Conservation (phyloP, 2,329 filamentous ascomycete species). For the Fusarium vanettenii region DNA sequence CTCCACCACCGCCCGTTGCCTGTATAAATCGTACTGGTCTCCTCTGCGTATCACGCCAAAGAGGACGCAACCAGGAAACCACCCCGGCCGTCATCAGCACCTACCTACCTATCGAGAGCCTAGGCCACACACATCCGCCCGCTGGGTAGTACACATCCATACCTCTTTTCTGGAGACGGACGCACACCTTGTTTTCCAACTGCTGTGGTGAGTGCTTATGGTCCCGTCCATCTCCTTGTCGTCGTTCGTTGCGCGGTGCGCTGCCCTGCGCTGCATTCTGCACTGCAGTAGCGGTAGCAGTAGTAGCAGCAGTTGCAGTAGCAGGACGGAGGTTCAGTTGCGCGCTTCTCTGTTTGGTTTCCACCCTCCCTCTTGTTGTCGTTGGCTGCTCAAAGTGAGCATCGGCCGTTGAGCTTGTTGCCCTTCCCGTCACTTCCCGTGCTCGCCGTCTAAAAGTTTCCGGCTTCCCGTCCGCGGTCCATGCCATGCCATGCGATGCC, state of each 20-base stretch:
- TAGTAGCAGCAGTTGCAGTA: neutral
- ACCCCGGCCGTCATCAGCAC: conserved; percentile 26
- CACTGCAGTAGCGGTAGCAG: conserved; percentile 11
- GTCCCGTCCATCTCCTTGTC: conserved; percentile 13
- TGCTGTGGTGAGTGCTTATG: conserved; percentile 20
- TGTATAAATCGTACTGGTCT: conserved; percentile 2
- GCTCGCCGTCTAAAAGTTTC: conserved; percentile 36
- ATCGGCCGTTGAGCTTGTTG: conserved; percentile 35
- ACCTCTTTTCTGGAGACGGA: conserved; percentile 3
- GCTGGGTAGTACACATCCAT: conserved; percentile 10
- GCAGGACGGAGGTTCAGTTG: conserved; percentile 12
- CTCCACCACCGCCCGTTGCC: neutral
- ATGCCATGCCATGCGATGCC: conserved; percentile 22
- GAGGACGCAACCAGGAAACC: conserved; percentile 21
- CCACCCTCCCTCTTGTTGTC: conserved; percentile 4
- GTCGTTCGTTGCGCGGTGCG: conserved; percentile 22
- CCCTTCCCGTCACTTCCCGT: conserved; percentile 43
- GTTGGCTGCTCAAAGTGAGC: conserved; percentile 29
- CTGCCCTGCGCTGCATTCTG: conserved; percentile 6
- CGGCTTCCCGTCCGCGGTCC: conserved; percentile 37
- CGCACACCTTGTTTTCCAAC: conserved; percentile 7
- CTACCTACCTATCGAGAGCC: conserved; percentile 11
- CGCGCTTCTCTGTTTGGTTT: conserved; percentile 20
- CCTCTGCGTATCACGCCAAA: conserved; percentile 18
- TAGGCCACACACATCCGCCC: conserved; percentile 26